Conservation (phyloP, 768 basidiomycete genomes). For the Hygrophoropsis aurantiaca region DNA sequence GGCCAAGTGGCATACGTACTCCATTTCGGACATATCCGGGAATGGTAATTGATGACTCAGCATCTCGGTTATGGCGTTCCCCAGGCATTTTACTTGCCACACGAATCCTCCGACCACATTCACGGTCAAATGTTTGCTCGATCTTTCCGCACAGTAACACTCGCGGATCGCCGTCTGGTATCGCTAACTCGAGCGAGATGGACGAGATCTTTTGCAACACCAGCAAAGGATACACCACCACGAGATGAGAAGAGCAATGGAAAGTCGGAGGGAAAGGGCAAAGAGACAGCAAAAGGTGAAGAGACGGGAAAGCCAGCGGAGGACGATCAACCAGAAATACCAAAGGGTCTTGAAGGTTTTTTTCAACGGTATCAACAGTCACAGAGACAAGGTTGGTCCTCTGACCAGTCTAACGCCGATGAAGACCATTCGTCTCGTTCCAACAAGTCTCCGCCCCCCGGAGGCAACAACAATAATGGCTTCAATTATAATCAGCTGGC, state of each 20-base stretch:
- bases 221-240: constrained; percentile 31
- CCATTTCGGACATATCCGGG: background rate
- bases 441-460: constrained; percentile 54
- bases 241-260: constrained; percentile 29
- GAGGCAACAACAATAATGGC: constrained; percentile 43
- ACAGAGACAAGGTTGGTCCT: constrained; percentile 30
- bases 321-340: constrained; percentile 40
- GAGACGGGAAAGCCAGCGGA: constrained; percentile 32
- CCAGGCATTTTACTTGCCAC: background rate
- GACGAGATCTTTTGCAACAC: constrained; percentile 50
- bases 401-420: constrained; percentile 25
- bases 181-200: constrained; percentile 29
- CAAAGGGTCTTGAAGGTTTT: constrained; percentile 75
- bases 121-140: constrained; percentile 56
- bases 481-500: constrained; percentile 59
- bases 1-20: background rate
- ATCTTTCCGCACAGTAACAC: constrained; percentile 52
- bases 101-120: too few species aligned
- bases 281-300: constrained; percentile 33
- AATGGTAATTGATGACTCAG: background rate
- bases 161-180: constrained; percentile 41
- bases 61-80: background rate
- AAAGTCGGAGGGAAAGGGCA: constrained; percentile 31
- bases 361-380: constrained; percentile 64
- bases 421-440: constrained; percentile 34